Conservation (phyloP, 1,139 yeast genomes). For the Nematodospora anomalae region DNA sequence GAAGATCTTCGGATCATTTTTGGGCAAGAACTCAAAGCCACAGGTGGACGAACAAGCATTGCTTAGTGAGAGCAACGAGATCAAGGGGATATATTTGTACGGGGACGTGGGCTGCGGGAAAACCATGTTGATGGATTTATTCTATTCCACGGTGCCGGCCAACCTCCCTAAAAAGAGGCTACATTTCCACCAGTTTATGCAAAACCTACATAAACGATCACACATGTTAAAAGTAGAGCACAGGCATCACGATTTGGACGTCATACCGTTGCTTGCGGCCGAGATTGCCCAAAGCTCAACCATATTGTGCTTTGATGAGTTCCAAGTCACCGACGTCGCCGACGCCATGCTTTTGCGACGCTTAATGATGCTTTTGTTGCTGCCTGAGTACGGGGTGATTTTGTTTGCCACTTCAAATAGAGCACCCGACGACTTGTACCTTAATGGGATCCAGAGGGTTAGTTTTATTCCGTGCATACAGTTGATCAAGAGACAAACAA, state of each 20-base stretch:
- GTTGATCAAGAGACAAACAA: conserved; percentile 67
- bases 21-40: conserved; percentile 20
- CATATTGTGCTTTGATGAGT: conserved; percentile 90
- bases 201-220: conserved; percentile 81
- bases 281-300: conserved; percentile 78
- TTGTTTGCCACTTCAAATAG: conserved; percentile 93
- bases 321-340: conserved; percentile 95
- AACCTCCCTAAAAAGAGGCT: conserved; percentile 76
- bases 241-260: conserved; percentile 65
- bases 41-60: conserved; percentile 17
- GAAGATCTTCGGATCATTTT: conserved; percentile 37
- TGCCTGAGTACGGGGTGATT: conserved; percentile 75
- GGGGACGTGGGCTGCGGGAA: conserved; percentile 99
- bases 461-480: conserved; percentile 91
- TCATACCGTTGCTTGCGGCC: conserved; percentile 80
- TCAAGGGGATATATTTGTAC: conserved; percentile 84
- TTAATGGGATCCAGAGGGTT: conserved; percentile 89
- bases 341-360: conserved; percentile 95
- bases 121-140: conserved; percentile 96
- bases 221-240: conserved; percentile 69
- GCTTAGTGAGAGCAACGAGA: conserved; percentile 19
- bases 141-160: conserved; percentile 76
- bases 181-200: conserved; percentile 98
- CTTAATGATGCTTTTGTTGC: conserved; percentile 58
- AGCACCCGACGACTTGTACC: conserved; percentile 89